Conservation (phyloP, 148 eudicot species). For the Persicaria tinctoria region DNA sequence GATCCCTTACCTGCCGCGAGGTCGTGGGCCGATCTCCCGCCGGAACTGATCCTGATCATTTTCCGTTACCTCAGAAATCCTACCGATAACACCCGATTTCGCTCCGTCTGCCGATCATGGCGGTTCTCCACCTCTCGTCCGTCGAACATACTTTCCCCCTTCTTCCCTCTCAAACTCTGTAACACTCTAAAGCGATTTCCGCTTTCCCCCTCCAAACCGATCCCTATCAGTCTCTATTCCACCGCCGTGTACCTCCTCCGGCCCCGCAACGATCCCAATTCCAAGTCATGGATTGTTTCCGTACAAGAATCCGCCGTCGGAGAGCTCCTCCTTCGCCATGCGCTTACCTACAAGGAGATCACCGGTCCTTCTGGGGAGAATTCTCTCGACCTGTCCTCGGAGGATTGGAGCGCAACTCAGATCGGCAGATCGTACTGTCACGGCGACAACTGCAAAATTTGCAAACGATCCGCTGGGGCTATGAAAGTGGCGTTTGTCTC, state of each 20-base stretch:
- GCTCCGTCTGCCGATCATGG: conserved; percentile 3
- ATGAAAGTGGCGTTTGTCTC: no score
- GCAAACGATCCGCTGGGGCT: no score
- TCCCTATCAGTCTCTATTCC: neutral
- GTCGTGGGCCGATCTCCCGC: neutral
- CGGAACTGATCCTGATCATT: neutral
- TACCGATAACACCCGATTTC: neutral
- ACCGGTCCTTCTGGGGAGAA: neutral
- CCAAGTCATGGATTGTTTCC: neutral
- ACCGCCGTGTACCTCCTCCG: neutral
- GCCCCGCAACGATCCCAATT: neutral
- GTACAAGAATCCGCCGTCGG: neutral
- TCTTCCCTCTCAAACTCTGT: neutral
- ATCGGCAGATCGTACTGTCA: neutral
- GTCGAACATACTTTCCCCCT: neutral
- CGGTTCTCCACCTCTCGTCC: neutral
- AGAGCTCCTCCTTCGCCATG: neutral
- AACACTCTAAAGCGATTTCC: neutral
- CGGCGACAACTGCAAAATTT: no score
- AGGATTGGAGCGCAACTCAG: neutral
- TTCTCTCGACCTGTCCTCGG: neutral
- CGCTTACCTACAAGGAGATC: neutral
- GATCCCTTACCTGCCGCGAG: neutral
- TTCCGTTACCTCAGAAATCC: neutral
- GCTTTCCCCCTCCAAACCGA: neutral